Base-by-base conservation (phyloP, 257 asterid species). In the Solanum appendiculatum region DNA sequence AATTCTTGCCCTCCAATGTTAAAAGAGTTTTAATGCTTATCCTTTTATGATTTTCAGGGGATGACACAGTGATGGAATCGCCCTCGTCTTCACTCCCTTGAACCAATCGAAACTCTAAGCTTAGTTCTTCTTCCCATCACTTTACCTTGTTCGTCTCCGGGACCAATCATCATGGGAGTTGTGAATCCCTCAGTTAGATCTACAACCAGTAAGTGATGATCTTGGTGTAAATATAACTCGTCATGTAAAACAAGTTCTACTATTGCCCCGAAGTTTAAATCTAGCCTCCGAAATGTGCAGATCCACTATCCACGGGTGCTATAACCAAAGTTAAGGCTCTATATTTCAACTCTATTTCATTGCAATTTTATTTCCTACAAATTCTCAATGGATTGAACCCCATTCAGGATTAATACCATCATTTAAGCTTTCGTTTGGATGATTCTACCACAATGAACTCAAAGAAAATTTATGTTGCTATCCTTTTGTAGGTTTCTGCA, bases 51-150 rank as follows among this genome's bases (percentile, higher is more conserved):
- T 20, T 21, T 56, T 56, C 5, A 21, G 27, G 10, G 1, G 64
- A 7, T 56, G 27, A 56, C 25, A 56, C 0, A 0, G 27, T 21
- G 13, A 56, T 56, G 64, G 12, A 56, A 56, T 56, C 5, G 13
- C 3, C 21, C 2, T 56, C 12, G 0, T 21, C 27, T 1, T 56
- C 25, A 9, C 5, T 56, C 27, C 3, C 0, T 0, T 21, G 5
- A 21, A 56, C 5, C 25, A 51, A 56, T 21, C 25, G 12, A 56
- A 56, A 8, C 27, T 56, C 27, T 21, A 56, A 56, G 27, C 27
- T 56, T 56, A 7, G 27, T 20, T 8, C 25, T 56, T 56, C 25
- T 20, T 2, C 2, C 20, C 64, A 21, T 21, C 27, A 56, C 64
- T 56, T 1, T 21, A 21, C 64, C 27, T 7, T 56, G 27, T 56